Evolutionary conservation across 768 basidiomycete species (phyloP).

Genomic region (Termitomyces bulborhizus): DNA sequence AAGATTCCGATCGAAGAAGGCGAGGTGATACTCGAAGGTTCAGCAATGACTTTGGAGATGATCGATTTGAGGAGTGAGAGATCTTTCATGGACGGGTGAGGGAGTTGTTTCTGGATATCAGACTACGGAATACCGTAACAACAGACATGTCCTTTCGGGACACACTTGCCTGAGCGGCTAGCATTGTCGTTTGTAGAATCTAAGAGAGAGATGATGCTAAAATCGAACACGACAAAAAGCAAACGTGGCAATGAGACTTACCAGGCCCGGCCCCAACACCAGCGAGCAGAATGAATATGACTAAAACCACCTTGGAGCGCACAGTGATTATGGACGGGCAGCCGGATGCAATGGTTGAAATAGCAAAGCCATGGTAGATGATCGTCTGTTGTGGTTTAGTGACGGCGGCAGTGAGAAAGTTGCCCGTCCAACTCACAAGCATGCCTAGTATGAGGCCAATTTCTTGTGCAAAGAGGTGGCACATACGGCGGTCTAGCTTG

Average conservation of each 20-base stretch:
- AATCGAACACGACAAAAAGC: too few species aligned
- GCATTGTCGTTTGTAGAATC: constrained; percentile 59
- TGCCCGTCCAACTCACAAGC: constrained; percentile 57
- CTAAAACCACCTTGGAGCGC: constrained; percentile 43
- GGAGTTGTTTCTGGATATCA: constrained; percentile 40
- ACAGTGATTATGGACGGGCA: constrained; percentile 58
- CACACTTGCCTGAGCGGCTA: constrained; percentile 71
- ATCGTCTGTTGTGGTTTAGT: constrained; percentile 31
- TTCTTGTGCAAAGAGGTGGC: not conserved
- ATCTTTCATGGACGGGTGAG: constrained; percentile 33
- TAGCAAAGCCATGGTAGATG: constrained; percentile 55
- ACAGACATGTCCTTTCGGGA: constrained; percentile 69
- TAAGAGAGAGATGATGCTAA: constrained; percentile 13
- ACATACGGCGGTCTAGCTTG: constrained; percentile 49
- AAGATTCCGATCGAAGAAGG: constrained; percentile 32
- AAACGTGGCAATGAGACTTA: constrained; percentile 20
- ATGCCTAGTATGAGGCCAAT: constrained; percentile 32
- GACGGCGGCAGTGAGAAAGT: constrained; percentile 3
- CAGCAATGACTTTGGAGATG: constrained; percentile 40
- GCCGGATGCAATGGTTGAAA: constrained; percentile 69
- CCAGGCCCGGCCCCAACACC: constrained; percentile 59
- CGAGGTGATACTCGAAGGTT: constrained; percentile 32
- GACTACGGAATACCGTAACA: constrained; percentile 63
- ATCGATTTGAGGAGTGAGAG: constrained; percentile 29
- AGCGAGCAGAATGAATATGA: constrained; percentile 54